Conservation (phyloP, 1,139 yeast genomes). For the Kodamaea sp. region DNA sequence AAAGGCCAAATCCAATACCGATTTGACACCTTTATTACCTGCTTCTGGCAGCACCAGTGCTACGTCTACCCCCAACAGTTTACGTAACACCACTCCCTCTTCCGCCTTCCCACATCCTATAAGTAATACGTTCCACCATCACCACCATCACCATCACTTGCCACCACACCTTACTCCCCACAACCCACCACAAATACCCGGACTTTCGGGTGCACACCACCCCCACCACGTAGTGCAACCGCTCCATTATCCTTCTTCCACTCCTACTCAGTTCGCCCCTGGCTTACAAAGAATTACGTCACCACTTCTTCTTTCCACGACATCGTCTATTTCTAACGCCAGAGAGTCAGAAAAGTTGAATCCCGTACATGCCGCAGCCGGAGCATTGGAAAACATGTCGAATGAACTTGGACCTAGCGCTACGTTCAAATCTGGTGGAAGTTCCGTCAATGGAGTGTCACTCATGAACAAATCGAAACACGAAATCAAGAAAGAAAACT, state of each 20-base stretch:
- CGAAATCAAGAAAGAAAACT: constrained; percentile 9
- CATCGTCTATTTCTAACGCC: constrained; percentile 42
- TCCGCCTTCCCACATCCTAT: constrained; percentile 14
- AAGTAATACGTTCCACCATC: constrained; percentile 15
- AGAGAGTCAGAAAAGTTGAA: constrained; percentile 19
- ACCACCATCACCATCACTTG: constrained; percentile 31
- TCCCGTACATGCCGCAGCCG: constrained; percentile 43
- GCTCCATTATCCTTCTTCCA: constrained; percentile 65
- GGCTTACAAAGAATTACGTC: constrained; percentile 64
- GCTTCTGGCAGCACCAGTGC: constrained; percentile 16
- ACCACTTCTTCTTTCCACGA: constrained; percentile 55
- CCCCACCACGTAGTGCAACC: constrained; percentile 48
- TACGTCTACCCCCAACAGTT: constrained; percentile 5
- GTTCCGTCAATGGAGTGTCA: constrained; percentile 26
- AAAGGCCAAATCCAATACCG: constrained; percentile 22
- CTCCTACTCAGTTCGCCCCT: constrained; percentile 71
- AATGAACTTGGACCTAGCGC: constrained; percentile 51
- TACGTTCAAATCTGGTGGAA: constrained; percentile 30
- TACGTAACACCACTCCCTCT: constrained; percentile 6
- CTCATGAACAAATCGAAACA: constrained; percentile 27
- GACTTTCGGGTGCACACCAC: constrained; percentile 10
- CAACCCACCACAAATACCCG: constrained; percentile 11
- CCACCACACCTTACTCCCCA: constrained; percentile 19
- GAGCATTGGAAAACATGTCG: constrained; percentile 61
- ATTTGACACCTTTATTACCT: constrained; percentile 35